Percentiles rank a stretch among this genome's conserved stretches.
These are phyloP conservation scores for Barnettozyma botsteinii DNA, from an alignment of 805 yeast genomes.

Conservation along the genomic window DNA sequence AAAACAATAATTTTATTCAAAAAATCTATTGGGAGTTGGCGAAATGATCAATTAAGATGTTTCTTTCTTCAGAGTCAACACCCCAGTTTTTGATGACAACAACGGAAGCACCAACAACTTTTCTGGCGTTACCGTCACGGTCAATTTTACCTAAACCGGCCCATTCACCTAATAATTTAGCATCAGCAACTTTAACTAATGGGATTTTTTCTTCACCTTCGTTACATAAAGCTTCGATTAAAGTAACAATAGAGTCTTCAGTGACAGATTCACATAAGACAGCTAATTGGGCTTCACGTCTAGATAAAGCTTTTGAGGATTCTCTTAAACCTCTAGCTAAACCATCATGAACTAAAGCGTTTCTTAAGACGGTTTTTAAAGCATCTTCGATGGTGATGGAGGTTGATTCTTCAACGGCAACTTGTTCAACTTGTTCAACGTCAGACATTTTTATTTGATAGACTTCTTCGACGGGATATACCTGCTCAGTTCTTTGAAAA, in stretches of 20 bases:
- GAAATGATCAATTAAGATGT: conserved; percentile 92
- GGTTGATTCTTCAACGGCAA: conserved; percentile 80
- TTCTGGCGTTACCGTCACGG: conserved; percentile 99
- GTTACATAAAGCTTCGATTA: conserved; percentile 98
- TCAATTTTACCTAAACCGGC: conserved; percentile 99
- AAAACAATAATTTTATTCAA: not conserved
- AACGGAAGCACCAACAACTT: conserved; percentile 99
- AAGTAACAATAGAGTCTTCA: conserved; percentile 93
- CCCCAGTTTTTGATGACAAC: conserved; percentile 99
- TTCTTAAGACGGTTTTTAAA: conserved; percentile 95
- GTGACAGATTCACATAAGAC: conserved; percentile 98
- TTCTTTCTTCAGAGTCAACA: conserved; percentile 97
- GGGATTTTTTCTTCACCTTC: conserved; percentile 96
- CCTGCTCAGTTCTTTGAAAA: conserved; percentile 50
- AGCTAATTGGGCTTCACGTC: conserved; percentile 96
- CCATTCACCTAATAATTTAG: conserved; percentile 99
- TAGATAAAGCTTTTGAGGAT: conserved; percentile 97
- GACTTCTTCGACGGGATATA: conserved; percentile 69
- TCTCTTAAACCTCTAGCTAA: conserved; percentile 99
- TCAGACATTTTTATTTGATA: conserved; percentile 66
- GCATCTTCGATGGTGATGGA: conserved; percentile 97
- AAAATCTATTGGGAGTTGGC: conserved; percentile 72
- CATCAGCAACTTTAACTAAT: conserved; percentile 98
- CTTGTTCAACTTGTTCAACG: conserved; percentile 87
- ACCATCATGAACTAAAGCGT: conserved; percentile 97